A percentile compares a stretch with the other conserved stretches of the same genome.
Evolutionary conservation across 257 asterid species (phyloP).

Genomic region (Coffea eugenioides): DNA sequence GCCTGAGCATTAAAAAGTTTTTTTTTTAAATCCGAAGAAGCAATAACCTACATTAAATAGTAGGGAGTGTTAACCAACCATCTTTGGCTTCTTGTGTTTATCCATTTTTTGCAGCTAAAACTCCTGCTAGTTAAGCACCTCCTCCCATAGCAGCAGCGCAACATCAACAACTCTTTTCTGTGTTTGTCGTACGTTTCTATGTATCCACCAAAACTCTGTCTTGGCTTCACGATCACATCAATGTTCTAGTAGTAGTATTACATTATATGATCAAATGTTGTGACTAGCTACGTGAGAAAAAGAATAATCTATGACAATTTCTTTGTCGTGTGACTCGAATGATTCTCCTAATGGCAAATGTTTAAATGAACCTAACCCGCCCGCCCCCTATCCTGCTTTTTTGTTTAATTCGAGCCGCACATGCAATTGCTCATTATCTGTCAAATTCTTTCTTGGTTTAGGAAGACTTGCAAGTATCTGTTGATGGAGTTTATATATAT

Average conservation of each 20-base stretch:
- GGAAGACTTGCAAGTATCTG: background rate
- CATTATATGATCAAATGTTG: background rate
- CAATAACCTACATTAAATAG: background rate
- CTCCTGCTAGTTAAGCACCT: background rate
- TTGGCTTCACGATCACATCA: background rate
- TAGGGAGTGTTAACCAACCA: background rate
- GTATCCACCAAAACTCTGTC: background rate
- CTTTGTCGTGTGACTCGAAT: background rate
- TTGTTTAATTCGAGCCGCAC: background rate
- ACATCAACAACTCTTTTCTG: background rate
- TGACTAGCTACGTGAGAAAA: background rate
- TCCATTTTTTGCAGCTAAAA: background rate
- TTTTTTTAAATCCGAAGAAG: background rate
- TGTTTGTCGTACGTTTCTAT: background rate
- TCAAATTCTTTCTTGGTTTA: background rate
- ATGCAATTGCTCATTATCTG: background rate
- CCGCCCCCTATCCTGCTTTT: no score
- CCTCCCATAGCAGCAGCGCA: background rate
- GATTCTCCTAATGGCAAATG: background rate
- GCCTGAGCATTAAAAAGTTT: background rate
- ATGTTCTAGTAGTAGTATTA: background rate
- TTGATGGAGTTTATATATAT: background rate
- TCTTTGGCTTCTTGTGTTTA: background rate
- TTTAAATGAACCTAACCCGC: background rate
- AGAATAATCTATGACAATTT: background rate